phyloP scores from a whole-genome alignment of 108 stramenopile species.

The Mayamaea pseudoterrestris region DNA sequence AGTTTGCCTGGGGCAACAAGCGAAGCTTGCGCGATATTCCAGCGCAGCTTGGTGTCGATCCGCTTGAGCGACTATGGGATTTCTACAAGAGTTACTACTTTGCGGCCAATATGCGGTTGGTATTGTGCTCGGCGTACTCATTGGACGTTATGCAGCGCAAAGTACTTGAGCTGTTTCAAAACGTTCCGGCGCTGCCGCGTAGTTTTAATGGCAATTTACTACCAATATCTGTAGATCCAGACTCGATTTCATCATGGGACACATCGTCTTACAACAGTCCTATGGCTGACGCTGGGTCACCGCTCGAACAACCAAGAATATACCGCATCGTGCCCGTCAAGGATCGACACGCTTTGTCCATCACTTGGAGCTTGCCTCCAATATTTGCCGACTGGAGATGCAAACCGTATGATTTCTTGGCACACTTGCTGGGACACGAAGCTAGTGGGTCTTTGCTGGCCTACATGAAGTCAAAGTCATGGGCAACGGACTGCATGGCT shows the following conservation, averaged over 20 bases:
- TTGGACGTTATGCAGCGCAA: slow-evolving; percentile 59
- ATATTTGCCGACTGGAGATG: slow-evolving; percentile 22
- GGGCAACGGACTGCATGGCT: slow-evolving; percentile 56
- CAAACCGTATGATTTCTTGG: slow-evolving; percentile 58
- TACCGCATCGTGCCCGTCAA: slow-evolving; percentile 64
- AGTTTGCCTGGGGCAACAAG: slow-evolving; percentile 78
- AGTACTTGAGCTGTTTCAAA: slow-evolving; percentile 45
- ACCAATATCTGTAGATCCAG: slow-evolving; percentile 10
- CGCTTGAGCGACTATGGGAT: slow-evolving; percentile 48
- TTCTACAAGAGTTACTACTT: slow-evolving; percentile 77
- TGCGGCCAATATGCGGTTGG: slow-evolving; percentile 77
- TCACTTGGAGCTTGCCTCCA: slow-evolving; percentile 66
- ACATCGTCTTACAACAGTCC: slow-evolving; percentile 8
- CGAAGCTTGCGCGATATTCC: slow-evolving; percentile 45
- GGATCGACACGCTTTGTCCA: slow-evolving; percentile 45
- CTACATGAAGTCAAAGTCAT: slow-evolving; percentile 40
- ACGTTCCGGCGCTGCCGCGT: slow-evolving; percentile 46
- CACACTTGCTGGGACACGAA: slow-evolving; percentile 80
- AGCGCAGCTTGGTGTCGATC: slow-evolving; percentile 34
- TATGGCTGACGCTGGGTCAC: slow-evolving; percentile 19
- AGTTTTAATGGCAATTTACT: not conserved
- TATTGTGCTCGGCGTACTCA: slow-evolving; percentile 78
- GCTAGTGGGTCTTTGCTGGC: slow-evolving; percentile 63
- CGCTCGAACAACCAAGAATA: slow-evolving; percentile 43
- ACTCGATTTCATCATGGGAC: slow-evolving; percentile 6